A percentile compares a stretch with the other conserved stretches of the same genome.
Conservation (phyloP, 1,139 yeast genomes). For the Saccharomycopsis crataegensis region DNA sequence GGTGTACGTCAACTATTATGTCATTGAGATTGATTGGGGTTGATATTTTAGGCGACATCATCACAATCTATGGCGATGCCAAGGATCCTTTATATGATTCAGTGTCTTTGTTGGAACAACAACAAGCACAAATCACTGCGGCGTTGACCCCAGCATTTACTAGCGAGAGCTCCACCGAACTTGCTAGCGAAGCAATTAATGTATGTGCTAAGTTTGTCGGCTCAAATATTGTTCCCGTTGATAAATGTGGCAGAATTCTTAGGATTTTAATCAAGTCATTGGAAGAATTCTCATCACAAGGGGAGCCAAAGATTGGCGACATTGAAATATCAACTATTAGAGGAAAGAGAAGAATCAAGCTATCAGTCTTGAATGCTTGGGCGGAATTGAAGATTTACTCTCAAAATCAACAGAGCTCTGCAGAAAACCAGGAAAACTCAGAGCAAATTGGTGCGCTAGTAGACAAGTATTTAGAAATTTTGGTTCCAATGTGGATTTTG, state of each 20-base stretch:
- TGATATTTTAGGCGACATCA: conserved; percentile 52
- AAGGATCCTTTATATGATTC: conserved; percentile 72
- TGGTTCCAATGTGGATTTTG: conserved; percentile 76
- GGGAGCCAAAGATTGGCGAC: conserved; percentile 33
- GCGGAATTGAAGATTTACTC: conserved; percentile 61
- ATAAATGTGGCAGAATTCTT: conserved; percentile 52
- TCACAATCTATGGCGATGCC: conserved; percentile 40
- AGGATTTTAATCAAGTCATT: conserved; percentile 61
- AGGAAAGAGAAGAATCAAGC: conserved; percentile 56
- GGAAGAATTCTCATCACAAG: conserved; percentile 39
- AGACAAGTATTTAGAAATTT: conserved; percentile 48
- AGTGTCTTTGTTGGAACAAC: conserved; percentile 74
- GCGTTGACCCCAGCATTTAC: conserved; percentile 88
- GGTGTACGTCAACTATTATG: conserved; percentile 67
- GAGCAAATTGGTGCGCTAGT: conserved; percentile 37
- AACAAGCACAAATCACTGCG: conserved; percentile 89
- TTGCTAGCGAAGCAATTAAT: conserved; percentile 71
- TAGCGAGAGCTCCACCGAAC: conserved; percentile 60
- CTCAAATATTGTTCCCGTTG: conserved; percentile 43
- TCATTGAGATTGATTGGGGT: conserved; percentile 62
- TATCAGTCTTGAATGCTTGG: conserved; percentile 82
- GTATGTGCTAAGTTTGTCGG: conserved; percentile 74
- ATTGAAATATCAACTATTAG: conserved; percentile 33
- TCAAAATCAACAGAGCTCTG: conserved; percentile 30
- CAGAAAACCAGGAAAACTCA: conserved; percentile 27